Evolutionary conservation across 495 filamentous ascomycete species (phyloP).

Genomic region (Podospora fimiseda): DNA sequence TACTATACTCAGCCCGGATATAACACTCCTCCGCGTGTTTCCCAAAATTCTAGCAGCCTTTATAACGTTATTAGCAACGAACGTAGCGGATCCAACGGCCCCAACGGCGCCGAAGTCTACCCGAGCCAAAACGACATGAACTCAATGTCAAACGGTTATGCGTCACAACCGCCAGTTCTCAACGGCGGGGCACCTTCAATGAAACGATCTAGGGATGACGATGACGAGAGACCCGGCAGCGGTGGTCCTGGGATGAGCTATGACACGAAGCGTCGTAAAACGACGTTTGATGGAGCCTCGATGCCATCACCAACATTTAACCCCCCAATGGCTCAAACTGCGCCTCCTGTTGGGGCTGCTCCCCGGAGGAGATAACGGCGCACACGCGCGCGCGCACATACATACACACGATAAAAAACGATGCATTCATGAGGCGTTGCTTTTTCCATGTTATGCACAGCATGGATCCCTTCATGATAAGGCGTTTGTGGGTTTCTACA

Average conservation of each 20-base stretch:
- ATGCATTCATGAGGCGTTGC: neutral
- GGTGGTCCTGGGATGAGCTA: conserved; percentile 48
- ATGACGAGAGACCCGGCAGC: conserved; percentile 66
- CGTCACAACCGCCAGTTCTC: conserved; percentile 49
- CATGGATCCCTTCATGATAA: neutral
- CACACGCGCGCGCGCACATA: neutral
- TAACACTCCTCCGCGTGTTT: conserved; percentile 74
- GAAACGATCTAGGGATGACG: conserved; percentile 69
- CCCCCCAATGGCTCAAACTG: conserved; percentile 37
- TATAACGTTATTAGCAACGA: conserved; percentile 90
- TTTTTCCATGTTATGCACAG: neutral
- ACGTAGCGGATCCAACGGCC: conserved; percentile 63
- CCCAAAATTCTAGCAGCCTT: conserved; percentile 66
- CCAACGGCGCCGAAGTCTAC: conserved; percentile 58
- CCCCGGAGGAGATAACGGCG: conserved; percentile 22
- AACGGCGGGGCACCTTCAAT: conserved; percentile 48
- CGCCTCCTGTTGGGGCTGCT: conserved; percentile 31
- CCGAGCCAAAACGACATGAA: conserved; percentile 53
- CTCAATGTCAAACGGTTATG: conserved; percentile 55
- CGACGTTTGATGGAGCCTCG: conserved; percentile 49
- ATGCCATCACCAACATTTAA: conserved; percentile 41
- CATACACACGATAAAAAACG: neutral
- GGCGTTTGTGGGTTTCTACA: neutral
- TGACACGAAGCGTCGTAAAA: conserved; percentile 79
- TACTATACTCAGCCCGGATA: conserved; percentile 67